phyloP scores from a whole-genome alignment of 2,329 filamentous ascomycete genomes.

The Monilinia laxa region DNA sequence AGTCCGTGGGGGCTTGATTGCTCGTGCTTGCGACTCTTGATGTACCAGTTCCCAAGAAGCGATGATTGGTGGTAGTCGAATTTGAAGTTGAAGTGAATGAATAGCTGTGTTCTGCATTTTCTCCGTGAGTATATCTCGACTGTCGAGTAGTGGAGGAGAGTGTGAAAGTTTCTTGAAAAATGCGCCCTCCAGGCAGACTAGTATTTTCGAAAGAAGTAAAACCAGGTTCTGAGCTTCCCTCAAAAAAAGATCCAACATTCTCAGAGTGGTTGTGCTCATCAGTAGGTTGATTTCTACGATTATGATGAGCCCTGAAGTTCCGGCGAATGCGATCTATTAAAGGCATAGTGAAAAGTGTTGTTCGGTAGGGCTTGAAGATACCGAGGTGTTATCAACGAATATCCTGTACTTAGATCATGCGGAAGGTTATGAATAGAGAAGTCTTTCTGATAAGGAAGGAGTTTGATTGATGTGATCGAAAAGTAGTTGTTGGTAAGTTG shows the following conservation, averaged over 20 bases:
- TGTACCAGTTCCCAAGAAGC: not conserved
- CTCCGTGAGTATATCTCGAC: not conserved
- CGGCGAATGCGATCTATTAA: not conserved
- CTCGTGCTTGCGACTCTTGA: not conserved
- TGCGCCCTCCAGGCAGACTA: not conserved
- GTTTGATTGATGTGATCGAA: not conserved
- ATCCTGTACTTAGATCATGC: not conserved
- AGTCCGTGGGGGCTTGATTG: no score
- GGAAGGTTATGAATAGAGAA: not conserved
- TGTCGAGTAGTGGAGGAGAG: not conserved
- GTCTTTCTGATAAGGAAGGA: no score
- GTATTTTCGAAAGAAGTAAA: accelerated
- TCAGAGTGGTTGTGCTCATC: not conserved
- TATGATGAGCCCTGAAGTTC: not conserved
- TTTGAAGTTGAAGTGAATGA: not conserved
- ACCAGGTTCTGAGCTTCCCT: no score
- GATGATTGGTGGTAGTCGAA: not conserved
- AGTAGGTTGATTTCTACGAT: not conserved
- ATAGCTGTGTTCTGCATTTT: not conserved
- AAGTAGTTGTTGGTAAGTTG: not conserved
- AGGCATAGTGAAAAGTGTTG: not conserved
- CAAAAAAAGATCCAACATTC: not conserved
- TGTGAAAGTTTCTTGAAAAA: not conserved
- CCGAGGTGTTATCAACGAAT: no score
- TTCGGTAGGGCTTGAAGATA: not conserved